Evolutionary conservation across 805 yeast genomes (phyloP).

Genomic region (Dipodascus geniculatus): DNA sequence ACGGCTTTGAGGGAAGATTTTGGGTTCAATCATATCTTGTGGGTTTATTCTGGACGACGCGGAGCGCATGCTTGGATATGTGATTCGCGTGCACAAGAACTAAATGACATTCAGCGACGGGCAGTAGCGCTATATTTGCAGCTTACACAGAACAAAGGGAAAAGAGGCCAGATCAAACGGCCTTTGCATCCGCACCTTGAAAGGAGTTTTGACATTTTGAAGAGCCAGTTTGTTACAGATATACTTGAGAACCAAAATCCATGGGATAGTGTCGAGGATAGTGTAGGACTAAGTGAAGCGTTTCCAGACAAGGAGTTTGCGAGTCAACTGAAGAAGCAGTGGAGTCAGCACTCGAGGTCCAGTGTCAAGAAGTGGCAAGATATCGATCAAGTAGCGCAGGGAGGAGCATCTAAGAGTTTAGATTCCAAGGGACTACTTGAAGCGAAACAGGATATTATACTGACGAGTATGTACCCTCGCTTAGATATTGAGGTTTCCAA

Average conservation of each 20-base stretch:
- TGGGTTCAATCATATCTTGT: constrained; percentile 73
- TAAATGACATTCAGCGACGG: constrained; percentile 64
- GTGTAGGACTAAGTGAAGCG: constrained; percentile 44
- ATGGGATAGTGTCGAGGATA: constrained; percentile 50
- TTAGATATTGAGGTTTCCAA: constrained; percentile 88
- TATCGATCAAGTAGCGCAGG: constrained; percentile 34
- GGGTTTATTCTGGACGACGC: constrained; percentile 98
- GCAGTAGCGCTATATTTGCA: constrained; percentile 79
- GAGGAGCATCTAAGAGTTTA: constrained; percentile 24
- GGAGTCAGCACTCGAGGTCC: constrained; percentile 46
- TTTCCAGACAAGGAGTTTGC: constrained; percentile 44
- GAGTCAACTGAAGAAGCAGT: constrained; percentile 40
- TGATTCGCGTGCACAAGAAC: constrained; percentile 63
- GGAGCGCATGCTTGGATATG: constrained; percentile 99
- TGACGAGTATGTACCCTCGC: constrained; percentile 78
- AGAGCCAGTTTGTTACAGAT: constrained; percentile 48
- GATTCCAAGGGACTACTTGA: constrained; percentile 44
- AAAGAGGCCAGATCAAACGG: constrained; percentile 43
- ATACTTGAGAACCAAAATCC: constrained; percentile 80
- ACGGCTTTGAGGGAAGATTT: constrained; percentile 71
- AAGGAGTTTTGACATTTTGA: constrained; percentile 59
- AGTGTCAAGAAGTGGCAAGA: constrained; percentile 71
- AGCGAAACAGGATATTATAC: constrained; percentile 70
- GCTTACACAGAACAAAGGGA: constrained; percentile 31
- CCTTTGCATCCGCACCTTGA: constrained; percentile 82